Evolutionary conservation across 2,329 filamentous ascomycete species (phyloP).

Genomic region (Colletotrichum lindemuthianum): DNA sequence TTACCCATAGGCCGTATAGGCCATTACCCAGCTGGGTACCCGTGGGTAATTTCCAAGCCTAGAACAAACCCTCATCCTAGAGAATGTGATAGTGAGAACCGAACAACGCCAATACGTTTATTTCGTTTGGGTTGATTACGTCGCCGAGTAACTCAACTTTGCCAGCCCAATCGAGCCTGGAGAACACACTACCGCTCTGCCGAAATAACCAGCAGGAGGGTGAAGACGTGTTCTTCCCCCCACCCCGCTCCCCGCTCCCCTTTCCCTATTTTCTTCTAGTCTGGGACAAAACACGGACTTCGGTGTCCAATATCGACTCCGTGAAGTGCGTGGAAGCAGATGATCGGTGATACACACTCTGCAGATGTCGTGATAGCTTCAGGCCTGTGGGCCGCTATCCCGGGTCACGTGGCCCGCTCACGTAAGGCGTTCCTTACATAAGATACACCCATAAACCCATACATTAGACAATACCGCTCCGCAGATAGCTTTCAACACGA

Average conservation of each 20-base stretch:
- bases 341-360: background rate
- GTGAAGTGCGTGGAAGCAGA: background rate
- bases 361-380: too few relatives aligned
- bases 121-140: background rate
- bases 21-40: too few relatives aligned
- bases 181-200: background rate
- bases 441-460: too few relatives aligned
- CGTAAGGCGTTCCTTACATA: too few relatives aligned
- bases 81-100: background rate
- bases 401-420: too few relatives aligned
- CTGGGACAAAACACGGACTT: slow-evolving; percentile 4
- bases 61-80: background rate
- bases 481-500: too few relatives aligned
- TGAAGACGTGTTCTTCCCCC: background rate
- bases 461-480: too few relatives aligned
- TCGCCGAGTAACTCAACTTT: background rate
- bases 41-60: too few relatives aligned
- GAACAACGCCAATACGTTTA: background rate
- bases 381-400: too few relatives aligned
- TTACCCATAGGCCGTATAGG: too few relatives aligned
- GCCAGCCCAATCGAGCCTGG: background rate
- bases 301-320: background rate
- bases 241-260: too few relatives aligned
- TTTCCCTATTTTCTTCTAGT: too few relatives aligned
- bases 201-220: background rate